Conservation (phyloP, 768 basidiomycete genomes). For the Pleurotus platypus region DNA sequence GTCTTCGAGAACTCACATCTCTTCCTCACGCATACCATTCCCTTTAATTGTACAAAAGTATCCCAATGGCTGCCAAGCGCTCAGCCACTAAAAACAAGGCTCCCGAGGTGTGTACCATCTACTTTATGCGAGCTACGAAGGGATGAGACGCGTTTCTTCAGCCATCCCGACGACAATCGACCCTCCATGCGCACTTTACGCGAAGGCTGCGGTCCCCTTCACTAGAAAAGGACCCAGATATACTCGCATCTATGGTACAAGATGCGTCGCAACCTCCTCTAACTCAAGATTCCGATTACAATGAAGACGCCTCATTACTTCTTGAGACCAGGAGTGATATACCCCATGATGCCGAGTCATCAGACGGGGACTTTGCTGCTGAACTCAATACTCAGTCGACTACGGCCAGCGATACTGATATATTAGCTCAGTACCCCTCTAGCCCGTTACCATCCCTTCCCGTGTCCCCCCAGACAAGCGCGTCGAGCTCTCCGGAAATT, state of each 20-base stretch:
- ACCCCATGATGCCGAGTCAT: too few relatives aligned
- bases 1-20: too few relatives aligned
- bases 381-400: neutral
- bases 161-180: neutral
- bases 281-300: neutral
- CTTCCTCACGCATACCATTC: neutral
- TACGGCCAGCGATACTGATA: neutral
- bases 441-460: neutral
- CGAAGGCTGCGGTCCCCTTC: neutral
- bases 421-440: neutral
- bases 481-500: slow-evolving; percentile 1
- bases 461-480: too few relatives aligned
- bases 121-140: neutral
- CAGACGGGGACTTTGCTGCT: neutral
- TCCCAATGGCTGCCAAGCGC: neutral
- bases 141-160: neutral
- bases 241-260: neutral
- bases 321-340: neutral
- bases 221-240: neutral
- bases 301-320: neutral
- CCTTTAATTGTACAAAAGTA: neutral
- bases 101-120: neutral
- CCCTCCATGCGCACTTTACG: slow-evolving; percentile 1
- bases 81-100: neutral
- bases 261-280: neutral